Base-by-base conservation (phyloP, 495 filamentous ascomycete genomes). In the Staphylotrichum tortipilum region DNA sequence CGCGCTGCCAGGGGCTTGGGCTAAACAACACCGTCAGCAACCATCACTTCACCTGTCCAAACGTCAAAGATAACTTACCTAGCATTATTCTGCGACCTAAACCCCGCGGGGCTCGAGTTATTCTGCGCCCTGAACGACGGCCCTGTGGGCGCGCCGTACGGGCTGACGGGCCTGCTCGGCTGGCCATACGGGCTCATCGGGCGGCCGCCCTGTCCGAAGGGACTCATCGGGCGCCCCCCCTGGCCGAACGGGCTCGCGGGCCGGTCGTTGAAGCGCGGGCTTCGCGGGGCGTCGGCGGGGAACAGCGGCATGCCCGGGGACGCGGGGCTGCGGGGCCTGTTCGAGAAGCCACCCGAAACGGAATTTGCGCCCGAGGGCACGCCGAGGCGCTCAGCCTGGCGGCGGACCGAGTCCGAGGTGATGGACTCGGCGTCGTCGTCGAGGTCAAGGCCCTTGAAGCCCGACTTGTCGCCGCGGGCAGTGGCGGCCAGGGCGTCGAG, bases 401-500 rank as follows among this genome's bases (percentile, higher is more conserved):
- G 59, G 17, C 62, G 62, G 14, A 65, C 18, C 18, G 57, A 60
- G 33, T 73, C 71, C 11, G 74, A 77, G 10, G 71, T 68, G 52
- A 75, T 81, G 12, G 85, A 89, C 19, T 79, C 76, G 44, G 85
- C 81, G 38, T 95, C 91, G 43, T 91, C 86, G 43, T 91, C 88
- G 28, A 92, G 77, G 41, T 88, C 82, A 15, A 78, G 58, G 21
- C 74, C 76, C 54, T 78, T 77, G 59, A 82, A 83, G 47, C 81
- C 83, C 1, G 70, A 69, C 72, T 92, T 94, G 57, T 95, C 91
- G 48, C 90, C 91, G 53, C 92, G 84, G 37, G 92, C 92, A 7
- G 92, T 96, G 22, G 86, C 89, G 48, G 88, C 94, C 28, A 98
- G 76, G 11, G 92, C 92, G 68, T 97, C 92, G 52, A 98, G 75